Evolutionary conservation across 257 asterid genomes (phyloP).

Genomic region (Solanum clarkiae): DNA sequence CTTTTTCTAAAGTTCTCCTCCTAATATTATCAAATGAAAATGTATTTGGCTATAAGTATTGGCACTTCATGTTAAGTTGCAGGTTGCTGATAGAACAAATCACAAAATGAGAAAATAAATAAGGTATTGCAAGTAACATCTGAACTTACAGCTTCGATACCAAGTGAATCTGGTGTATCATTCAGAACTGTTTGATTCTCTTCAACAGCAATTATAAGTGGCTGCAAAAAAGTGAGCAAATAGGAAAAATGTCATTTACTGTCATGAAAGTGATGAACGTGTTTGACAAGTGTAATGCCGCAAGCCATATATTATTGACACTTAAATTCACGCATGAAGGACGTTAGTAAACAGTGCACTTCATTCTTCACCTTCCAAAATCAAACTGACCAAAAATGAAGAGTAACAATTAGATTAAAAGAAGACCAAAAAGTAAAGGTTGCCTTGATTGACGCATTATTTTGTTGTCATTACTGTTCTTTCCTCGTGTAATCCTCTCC

Average conservation of each 20-base stretch:
- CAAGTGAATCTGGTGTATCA: conserved; percentile 71
- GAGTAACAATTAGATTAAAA: not conserved
- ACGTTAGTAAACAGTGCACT: not conserved
- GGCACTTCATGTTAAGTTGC: not conserved
- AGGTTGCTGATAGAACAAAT: not conserved
- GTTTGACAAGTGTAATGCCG: not conserved
- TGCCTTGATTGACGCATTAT: too few species aligned
- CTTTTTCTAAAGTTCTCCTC: not conserved
- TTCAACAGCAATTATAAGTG: conserved; percentile 70
- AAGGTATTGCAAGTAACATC: not conserved
- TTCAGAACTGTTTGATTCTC: conserved; percentile 73
- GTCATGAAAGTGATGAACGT: not conserved
- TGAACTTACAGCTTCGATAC: conserved; percentile 54
- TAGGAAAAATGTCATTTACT: not conserved
- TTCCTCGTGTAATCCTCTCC: too few species aligned
- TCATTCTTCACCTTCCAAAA: not conserved
- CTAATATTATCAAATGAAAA: not conserved
- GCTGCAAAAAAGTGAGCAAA: conserved; percentile 33
- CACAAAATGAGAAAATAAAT: not conserved
- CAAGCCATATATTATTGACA: not conserved
- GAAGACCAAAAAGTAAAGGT: not conserved
- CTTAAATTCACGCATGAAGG: not conserved
- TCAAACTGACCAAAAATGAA: not conserved
- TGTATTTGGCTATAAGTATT: not conserved
- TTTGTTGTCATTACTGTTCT: too few species aligned